Conservation (phyloP, 192 early-diverging fungal genomes). For the Coemansia sp. region DNA sequence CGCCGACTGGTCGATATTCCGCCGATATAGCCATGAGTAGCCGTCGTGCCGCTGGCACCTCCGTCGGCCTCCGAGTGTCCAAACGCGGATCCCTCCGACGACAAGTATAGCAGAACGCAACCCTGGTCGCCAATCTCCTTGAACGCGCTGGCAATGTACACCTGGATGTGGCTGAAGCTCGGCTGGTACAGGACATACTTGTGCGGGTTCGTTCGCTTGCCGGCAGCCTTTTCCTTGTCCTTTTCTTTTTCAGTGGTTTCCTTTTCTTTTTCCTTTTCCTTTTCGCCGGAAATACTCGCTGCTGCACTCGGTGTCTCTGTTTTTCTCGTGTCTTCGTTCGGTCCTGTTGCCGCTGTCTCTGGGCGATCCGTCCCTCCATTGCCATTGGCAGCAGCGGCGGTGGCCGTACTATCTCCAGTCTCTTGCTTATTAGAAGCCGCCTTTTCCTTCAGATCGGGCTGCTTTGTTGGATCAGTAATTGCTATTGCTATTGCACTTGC, state of each 20-base stretch:
- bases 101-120: constrained; percentile 85
- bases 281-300: constrained; percentile 2
- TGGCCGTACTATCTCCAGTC: neutral
- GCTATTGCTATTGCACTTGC: constrained; percentile 12
- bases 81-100: constrained; percentile 74
- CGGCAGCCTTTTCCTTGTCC: constrained; percentile 19
- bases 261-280: constrained; percentile 9
- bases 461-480: constrained; percentile 3
- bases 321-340: neutral
- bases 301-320: constrained; percentile 1
- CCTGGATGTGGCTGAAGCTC: constrained; percentile 84
- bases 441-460: neutral
- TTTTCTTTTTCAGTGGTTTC: constrained; percentile 17
- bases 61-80: neutral
- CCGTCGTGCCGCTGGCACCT: constrained; percentile 1
- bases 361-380: neutral
- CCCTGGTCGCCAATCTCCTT: constrained; percentile 85
- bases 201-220: constrained; percentile 70
- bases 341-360: neutral
- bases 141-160: constrained; percentile 91
- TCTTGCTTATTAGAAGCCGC: constrained; percentile 3
- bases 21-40: constrained; percentile 35
- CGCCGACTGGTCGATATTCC: constrained; percentile 52
- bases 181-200: constrained; percentile 95
- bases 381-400: neutral